Evolutionary conservation across 2,329 filamentous ascomycete species (phyloP), one percentile per base, ranked within the genome.

Genomic region (Aspergillus proliferans): DNA sequence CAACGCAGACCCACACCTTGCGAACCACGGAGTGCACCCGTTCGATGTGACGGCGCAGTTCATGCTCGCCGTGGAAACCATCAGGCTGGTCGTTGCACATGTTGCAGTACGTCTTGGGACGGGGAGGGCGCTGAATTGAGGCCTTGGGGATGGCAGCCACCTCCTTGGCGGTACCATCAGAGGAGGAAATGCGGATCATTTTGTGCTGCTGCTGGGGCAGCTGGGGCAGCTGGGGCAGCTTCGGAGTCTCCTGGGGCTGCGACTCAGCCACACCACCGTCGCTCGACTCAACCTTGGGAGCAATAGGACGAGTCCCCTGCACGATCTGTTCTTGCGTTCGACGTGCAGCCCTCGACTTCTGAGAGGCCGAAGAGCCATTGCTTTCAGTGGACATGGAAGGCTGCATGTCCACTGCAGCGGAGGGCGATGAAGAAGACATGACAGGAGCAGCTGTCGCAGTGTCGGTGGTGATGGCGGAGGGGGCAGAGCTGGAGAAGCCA

Each of bases 41-140:
- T 39, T 80, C 79, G 47, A 77, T 77, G 57, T 89, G 86, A 15
- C 86, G 78, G 40, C 82, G 79, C 22, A 88, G 78, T 66, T 95
- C 90, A 64, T 95, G 90, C 21, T 91, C 87, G 47, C 90, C 90
- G 30, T 90, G 83, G 68, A 95, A 95, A 41, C 88, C 89, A 15
- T 86, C 80, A 0, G 84, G 85, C 46, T 87, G 80, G 48, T 88
- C 83, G 46, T 78, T 77, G 71, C 89, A 95, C 51, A 80, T 72
- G 1, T 71, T 65, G 66, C 90, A 95, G 62, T 79, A 80, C 52
- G 88, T 82, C 66, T 87, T 88, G 33, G 81, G 80, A 52, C 87
- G 84, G 58, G 81, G 81, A 22, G 86, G 86, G 14, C 87, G 84
- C 48, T 78, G 72, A 52, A 83, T 78, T 1, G 77, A 74, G 24